Base-by-base conservation (phyloP, 2,329 filamentous ascomycete species). In the Penicillium sp. region DNA sequence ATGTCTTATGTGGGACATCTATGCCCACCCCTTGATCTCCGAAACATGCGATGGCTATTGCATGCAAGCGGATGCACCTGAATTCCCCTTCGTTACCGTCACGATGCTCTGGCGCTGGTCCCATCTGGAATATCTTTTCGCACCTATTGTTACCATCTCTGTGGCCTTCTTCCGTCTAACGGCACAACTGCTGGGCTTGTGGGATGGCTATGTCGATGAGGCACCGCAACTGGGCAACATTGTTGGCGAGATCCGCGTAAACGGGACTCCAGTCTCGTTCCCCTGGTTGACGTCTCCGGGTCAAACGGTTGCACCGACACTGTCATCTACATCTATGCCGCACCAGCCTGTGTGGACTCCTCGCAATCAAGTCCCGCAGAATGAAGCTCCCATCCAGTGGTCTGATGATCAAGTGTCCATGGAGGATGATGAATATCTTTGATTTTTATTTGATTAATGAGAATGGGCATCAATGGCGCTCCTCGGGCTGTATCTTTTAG, bases 1-100 rank as follows among this genome's bases (percentile, higher is more conserved):
- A 72, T 76, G 76, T 35, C 70, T 78, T 38, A 80, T 84, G 70
- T 83, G 81, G 65, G 80, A 83, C 38, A 73, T 79, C 30, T 86
- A 83, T 72, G 85, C 83, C 69, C 82, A 85, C 53, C 82, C 81
- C 3, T 64, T 75, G 8, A 81, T 84, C 61, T 81, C 84, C 4
- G 67, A 75, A 13, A 77, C 69, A 8, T 86, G 85, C 66, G 73
- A 78, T 38, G 82, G 81, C 24, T 84, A 82, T 62, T 84, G 83
- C 57, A 75, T 85, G 37, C 76, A 81, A 47, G 79, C 79, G 22
- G 76, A 85, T 63, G 84, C 84, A 10, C 86, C 86, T 0, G 69
- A 76, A 24, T 85, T 82, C 55, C 86, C 86, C 0, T 85, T 82
- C 62, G 84, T 86, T 5, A 78, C 86, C 5, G 83, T 84, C 3